Percentiles rank a stretch among this genome's conserved stretches.
phyloP scores from a whole-genome alignment of 2,329 filamentous ascomycete genomes.

The Colletotrichum siamense region DNA sequence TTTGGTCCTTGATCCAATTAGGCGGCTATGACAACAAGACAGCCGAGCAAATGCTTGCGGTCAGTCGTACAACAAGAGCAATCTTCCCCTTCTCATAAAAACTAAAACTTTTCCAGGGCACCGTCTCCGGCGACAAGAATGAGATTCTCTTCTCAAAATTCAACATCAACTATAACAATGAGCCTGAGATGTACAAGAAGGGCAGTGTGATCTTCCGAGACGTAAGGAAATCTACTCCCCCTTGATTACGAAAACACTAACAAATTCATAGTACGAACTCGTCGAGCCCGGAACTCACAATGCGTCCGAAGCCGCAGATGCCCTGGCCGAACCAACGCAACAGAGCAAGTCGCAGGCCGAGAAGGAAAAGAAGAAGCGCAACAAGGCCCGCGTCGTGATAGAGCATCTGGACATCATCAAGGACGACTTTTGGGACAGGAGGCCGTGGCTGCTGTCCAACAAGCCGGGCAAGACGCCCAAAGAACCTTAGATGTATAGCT shows the following conservation, averaged over 20 bases:
- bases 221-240: slow-evolving; percentile 43
- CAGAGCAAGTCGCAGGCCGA: slow-evolving; percentile 83
- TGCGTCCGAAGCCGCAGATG: slow-evolving; percentile 50
- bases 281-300: slow-evolving; percentile 63
- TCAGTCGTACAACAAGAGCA: slow-evolving; percentile 37
- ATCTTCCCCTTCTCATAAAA: too few relatives aligned
- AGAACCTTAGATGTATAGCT: slow-evolving; percentile 43
- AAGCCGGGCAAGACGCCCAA: slow-evolving; percentile 75
- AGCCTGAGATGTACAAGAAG: slow-evolving; percentile 90
- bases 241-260: background rate
- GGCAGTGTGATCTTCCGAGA: slow-evolving; percentile 90
- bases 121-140: slow-evolving; percentile 87
- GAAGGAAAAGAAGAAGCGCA: slow-evolving; percentile 79
- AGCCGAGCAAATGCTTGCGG: slow-evolving; percentile 81
- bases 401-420: slow-evolving; percentile 94
- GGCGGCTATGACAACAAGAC: slow-evolving; percentile 78
- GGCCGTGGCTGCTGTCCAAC: slow-evolving; percentile 84
- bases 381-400: slow-evolving; percentile 81
- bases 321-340: slow-evolving; percentile 55
- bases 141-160: slow-evolving; percentile 92
- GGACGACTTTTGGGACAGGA: slow-evolving; percentile 88
- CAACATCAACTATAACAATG: slow-evolving; percentile 97
- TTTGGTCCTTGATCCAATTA: slow-evolving; percentile 85
- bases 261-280: slow-evolving; percentile 70
- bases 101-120: slow-evolving; percentile 62